phyloP scores from a whole-genome alignment of 108 stramenopile species.

The Cyclotella kingstonii region DNA sequence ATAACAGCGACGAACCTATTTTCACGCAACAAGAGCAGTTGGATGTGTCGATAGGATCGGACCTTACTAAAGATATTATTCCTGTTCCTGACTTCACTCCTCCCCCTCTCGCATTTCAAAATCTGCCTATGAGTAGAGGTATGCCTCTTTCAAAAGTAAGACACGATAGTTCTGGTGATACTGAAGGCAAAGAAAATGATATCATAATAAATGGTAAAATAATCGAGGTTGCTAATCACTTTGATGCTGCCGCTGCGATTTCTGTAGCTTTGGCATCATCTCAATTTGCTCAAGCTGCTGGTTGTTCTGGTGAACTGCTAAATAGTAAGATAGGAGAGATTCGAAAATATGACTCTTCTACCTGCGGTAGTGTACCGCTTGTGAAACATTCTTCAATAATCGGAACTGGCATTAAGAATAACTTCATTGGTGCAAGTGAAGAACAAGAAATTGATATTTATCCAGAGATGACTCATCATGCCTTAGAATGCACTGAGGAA shows the following conservation, averaged over 20 bases:
- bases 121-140: conserved; percentile 36
- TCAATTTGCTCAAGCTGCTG: conserved; percentile 14
- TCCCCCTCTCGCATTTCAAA: conserved; percentile 35
- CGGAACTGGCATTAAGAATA: too few relatives aligned
- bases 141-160: conserved; percentile 3
- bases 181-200: background rate
- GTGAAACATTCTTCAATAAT: too few relatives aligned
- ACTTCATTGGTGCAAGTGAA: too few relatives aligned
- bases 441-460: too few relatives aligned
- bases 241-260: conserved; percentile 36
- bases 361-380: background rate
- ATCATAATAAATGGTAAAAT: conserved; percentile 2
- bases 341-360: background rate
- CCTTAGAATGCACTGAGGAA: too few relatives aligned
- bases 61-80: background rate
- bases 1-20: background rate
- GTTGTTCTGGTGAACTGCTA: conserved; percentile 21
- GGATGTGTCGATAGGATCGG: background rate
- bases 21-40: background rate
- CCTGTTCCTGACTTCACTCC: conserved; percentile 4
- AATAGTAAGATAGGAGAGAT: background rate
- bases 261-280: conserved; percentile 29
- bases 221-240: conserved; percentile 31
- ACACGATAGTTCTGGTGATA: too few relatives aligned
- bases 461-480: too few relatives aligned